Percentiles rank a stretch among this genome's conserved stretches.
Evolutionary conservation across 805 yeast genomes (phyloP).

Genomic region (Pichia scutulata): DNA sequence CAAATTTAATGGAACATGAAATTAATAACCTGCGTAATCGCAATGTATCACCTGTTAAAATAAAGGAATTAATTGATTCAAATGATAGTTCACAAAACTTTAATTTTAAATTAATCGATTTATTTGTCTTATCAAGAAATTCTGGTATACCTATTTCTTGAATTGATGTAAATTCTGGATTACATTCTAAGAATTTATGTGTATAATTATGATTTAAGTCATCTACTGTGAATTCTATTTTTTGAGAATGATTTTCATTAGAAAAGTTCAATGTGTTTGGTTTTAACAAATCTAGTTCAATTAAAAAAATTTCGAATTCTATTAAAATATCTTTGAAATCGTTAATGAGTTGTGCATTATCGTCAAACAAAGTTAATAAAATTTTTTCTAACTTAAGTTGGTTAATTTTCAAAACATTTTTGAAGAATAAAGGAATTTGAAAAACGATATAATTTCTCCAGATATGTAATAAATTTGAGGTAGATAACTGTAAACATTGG

Average conservation of each 20-base stretch:
- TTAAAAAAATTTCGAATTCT: slow-evolving; percentile 16
- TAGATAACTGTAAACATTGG: slow-evolving; percentile 22
- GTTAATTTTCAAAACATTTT: slow-evolving; percentile 21
- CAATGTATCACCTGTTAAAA: slow-evolving; percentile 33
- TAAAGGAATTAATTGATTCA: slow-evolving; percentile 29
- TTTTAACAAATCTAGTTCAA: slow-evolving; percentile 18
- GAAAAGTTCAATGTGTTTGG: background rate
- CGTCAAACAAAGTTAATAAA: slow-evolving; percentile 16
- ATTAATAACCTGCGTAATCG: slow-evolving; percentile 45
- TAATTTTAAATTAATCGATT: slow-evolving; percentile 38
- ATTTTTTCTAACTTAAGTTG: slow-evolving; percentile 20
- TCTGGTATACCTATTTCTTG: slow-evolving; percentile 48
- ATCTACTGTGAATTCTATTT: slow-evolving; percentile 4
- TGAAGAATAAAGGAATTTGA: slow-evolving; percentile 22
- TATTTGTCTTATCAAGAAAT: slow-evolving; percentile 40
- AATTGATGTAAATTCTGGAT: slow-evolving; percentile 41
- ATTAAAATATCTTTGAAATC: slow-evolving; percentile 12
- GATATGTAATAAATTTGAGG: slow-evolving; percentile 13
- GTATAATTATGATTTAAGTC: slow-evolving; percentile 15
- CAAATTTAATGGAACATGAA: slow-evolving; percentile 38
- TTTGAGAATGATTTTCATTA: background rate
- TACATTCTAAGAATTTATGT: slow-evolving; percentile 27
- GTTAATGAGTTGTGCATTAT: slow-evolving; percentile 8
- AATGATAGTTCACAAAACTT: slow-evolving; percentile 31
- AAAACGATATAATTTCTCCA: slow-evolving; percentile 23